Evolutionary conservation across 306 rosid species (phyloP).

Genomic region (Aeschynomene evenia): DNA sequence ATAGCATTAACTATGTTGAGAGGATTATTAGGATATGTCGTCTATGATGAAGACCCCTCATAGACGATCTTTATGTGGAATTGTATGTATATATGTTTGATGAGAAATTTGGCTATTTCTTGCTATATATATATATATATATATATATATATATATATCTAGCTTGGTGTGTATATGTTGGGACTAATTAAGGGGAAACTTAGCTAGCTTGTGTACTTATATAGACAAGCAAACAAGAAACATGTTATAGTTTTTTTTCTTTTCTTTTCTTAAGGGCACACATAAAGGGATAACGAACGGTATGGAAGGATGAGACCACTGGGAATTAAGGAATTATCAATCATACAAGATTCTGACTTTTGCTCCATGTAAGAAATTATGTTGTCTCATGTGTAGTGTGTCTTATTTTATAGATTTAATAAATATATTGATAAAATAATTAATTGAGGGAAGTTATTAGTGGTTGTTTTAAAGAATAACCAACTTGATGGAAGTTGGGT

Average conservation of each 20-base stretch:
- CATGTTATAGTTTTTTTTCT: neutral
- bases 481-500: too few relatives aligned
- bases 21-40: conserved; percentile 16
- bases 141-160: too few relatives aligned
- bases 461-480: too few relatives aligned
- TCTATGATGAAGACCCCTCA: conserved; percentile 42
- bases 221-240: conserved; percentile 16
- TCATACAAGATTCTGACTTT: conserved; percentile 1
- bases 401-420: too few relatives aligned
- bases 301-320: conserved; percentile 23
- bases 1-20: conserved; percentile 25
- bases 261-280: neutral
- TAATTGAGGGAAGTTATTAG: too few relatives aligned
- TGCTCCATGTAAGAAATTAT: too few relatives aligned
- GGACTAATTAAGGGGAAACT: conserved; percentile 11
- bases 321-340: conserved; percentile 31
- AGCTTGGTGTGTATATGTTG: conserved; percentile 15
- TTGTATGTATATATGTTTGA: neutral
- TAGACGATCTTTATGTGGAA: neutral
- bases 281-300: neutral
- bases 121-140: too few relatives aligned
- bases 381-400: too few relatives aligned
- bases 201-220: conserved; percentile 41
- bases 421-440: too few relatives aligned
- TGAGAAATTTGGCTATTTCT: neutral